Conservation (phyloP, 805 yeast genomes). For the Teunomyces funiuensis region DNA sequence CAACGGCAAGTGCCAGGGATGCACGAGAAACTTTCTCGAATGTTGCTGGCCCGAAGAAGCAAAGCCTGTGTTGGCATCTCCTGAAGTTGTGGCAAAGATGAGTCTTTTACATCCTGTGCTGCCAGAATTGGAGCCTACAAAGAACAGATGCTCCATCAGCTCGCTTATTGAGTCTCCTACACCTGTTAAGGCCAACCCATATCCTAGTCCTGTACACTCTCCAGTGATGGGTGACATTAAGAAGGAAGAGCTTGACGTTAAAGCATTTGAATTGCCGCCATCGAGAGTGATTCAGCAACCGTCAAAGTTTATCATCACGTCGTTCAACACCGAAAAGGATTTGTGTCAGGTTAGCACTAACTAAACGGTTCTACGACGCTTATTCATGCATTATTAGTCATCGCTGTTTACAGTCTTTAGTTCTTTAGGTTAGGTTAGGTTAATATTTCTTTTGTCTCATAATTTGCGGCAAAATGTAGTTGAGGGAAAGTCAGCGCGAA, state of each 20-base stretch:
- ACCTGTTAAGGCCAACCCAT: conserved; percentile 21
- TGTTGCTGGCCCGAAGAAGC: conserved; percentile 41
- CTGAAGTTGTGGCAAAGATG: conserved; percentile 5
- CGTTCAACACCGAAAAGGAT: conserved; percentile 28
- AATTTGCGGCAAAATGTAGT: conserved; percentile 6
- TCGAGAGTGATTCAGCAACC: conserved; percentile 5
- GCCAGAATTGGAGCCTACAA: conserved; percentile 4
- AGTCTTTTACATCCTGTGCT: conserved; percentile 5
- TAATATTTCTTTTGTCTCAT: conserved; percentile 3
- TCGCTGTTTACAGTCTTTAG: conserved; percentile 3
- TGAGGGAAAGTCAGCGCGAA: conserved; percentile 5
- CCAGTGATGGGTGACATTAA: conserved; percentile 21
- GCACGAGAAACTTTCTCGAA: conserved; percentile 44
- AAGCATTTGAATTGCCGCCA: conserved; percentile 18
- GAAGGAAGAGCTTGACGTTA: conserved; percentile 18
- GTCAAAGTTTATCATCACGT: conserved; percentile 33
- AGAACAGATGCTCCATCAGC: conserved; percentile 12
- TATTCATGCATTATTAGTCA: conserved; percentile 1
- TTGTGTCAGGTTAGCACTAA: conserved; percentile 20
- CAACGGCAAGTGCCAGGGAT: conserved; percentile 46
- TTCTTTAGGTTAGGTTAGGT: conserved; percentile 5
- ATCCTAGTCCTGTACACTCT: conserved; percentile 33
- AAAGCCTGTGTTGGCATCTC: not conserved
- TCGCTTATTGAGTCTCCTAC: conserved; percentile 13
- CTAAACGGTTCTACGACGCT: not conserved